These are phyloP conservation scores for Dipteronia sinensis DNA, from an alignment of 345 rosid species.

Conservation along the genomic window DNA sequence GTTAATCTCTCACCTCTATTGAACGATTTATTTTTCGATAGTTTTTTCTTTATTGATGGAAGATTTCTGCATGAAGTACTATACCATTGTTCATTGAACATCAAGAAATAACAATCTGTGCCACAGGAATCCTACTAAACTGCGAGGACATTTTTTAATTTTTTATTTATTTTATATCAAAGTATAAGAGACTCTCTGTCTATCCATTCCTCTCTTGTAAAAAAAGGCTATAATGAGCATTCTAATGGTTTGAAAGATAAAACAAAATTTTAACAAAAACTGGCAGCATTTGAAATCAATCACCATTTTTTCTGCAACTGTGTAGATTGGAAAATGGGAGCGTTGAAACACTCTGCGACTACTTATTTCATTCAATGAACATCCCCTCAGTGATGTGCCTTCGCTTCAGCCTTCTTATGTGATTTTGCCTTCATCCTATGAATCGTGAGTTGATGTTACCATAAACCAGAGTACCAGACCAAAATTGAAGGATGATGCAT, in stretches of 20 bases:
- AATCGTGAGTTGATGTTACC: slow-evolving; percentile 74
- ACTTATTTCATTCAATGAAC: background rate
- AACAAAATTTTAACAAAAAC: background rate
- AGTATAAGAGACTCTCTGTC: background rate
- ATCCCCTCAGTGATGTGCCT: background rate
- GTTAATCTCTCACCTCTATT: no score
- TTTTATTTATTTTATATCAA: background rate
- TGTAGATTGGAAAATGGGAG: background rate
- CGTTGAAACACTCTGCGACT: background rate
- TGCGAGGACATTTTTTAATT: background rate
- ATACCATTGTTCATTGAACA: background rate
- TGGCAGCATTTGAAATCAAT: background rate
- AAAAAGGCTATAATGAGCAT: background rate
- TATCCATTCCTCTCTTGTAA: background rate
- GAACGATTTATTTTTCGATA: no score
- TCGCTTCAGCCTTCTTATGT: slow-evolving; percentile 1
- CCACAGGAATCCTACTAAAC: background rate
- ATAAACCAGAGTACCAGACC: slow-evolving; percentile 61
- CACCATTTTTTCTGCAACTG: background rate
- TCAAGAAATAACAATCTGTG: background rate
- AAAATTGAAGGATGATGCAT: slow-evolving; percentile 64
- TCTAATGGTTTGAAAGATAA: background rate
- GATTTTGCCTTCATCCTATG: slow-evolving; percentile 36
- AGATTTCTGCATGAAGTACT: background rate
- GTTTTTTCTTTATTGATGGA: background rate